Evolutionary conservation across 1,284 basidiomycete genomes (phyloP).

Genomic region (Termitomyces sp.): DNA sequence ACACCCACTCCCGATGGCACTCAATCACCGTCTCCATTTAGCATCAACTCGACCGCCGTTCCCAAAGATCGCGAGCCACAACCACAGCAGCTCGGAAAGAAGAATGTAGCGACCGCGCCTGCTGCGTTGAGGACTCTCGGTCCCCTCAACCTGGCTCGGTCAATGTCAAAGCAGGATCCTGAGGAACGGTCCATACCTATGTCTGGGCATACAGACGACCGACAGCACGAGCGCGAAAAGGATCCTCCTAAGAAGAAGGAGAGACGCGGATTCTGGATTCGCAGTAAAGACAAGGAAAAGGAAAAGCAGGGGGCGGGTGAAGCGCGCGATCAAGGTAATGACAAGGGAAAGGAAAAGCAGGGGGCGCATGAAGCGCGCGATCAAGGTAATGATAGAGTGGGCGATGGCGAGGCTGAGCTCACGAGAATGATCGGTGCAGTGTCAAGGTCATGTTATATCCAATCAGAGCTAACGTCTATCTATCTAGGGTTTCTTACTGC

Average conservation of each 20-base stretch:
- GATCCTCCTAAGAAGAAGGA: constrained; percentile 27
- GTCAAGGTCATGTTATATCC: constrained; percentile 1
- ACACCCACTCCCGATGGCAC: constrained; percentile 27
- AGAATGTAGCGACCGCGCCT: constrained; percentile 23
- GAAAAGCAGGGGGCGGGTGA: constrained; percentile 7
- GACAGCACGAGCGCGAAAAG: constrained; percentile 25
- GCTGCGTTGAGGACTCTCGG: constrained; percentile 52
- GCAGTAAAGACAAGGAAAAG: constrained; percentile 12
- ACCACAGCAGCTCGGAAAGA: constrained; percentile 23
- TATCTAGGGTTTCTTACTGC: constrained; percentile 64
- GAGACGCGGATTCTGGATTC: constrained; percentile 51
- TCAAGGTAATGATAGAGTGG: too few species aligned
- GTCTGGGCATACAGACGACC: constrained; percentile 22
- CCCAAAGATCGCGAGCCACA: constrained; percentile 22
- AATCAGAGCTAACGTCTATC: constrained; percentile 5
- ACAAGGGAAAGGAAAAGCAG: too few species aligned
- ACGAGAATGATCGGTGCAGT: constrained; percentile 63
- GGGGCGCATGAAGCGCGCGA: too few species aligned
- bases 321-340: constrained; percentile 3
- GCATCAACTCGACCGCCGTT: constrained; percentile 25
- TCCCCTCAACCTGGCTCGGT: constrained; percentile 50
- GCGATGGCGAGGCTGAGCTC: constrained; percentile 32
- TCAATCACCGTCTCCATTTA: constrained; percentile 42
- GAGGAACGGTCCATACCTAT: constrained; percentile 29
- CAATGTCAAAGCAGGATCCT: constrained; percentile 25